A percentile compares a stretch with the other conserved stretches of the same genome.
These are phyloP conservation scores for Fusarium staphyleae DNA, from an alignment of 2,329 filamentous ascomycete genomes.

Conservation along the genomic window DNA sequence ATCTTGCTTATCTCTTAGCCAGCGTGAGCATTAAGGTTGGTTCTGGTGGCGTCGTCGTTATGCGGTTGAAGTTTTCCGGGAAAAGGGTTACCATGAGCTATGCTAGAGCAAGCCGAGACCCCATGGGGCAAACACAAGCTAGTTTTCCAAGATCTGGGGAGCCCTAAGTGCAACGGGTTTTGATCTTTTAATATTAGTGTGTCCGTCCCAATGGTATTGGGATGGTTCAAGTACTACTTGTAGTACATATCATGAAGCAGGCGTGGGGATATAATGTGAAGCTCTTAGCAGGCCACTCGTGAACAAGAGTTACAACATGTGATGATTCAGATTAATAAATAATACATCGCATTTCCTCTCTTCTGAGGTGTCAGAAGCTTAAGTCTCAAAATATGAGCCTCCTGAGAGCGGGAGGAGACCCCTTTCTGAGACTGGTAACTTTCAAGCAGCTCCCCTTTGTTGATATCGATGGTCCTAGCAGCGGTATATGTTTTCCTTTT, in stretches of 20 bases:
- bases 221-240: no score
- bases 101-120: neutral
- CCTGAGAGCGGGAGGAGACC: neutral
- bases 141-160: conserved; percentile 2
- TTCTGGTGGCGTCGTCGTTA: conserved; percentile 1
- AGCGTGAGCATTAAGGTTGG: neutral
- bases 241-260: no score
- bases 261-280: no score
- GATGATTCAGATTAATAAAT: no score
- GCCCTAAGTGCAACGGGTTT: neutral
- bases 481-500: neutral
- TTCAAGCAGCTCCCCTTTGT: neutral
- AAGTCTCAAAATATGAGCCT: no score
- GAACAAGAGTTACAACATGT: no score
- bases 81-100: neutral
- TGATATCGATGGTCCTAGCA: neutral
- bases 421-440: neutral
- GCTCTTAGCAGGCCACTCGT: no score
- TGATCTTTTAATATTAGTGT: no score
- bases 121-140: conserved; percentile 13
- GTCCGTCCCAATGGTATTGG: no score
- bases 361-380: no score
- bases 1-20: neutral
- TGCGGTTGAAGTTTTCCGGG: conserved; percentile 19
- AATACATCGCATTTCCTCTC: no score